Evolutionary conservation across 495 filamentous ascomycete genomes (phyloP).

Genomic region (Trypethelium eluteriae): DNA sequence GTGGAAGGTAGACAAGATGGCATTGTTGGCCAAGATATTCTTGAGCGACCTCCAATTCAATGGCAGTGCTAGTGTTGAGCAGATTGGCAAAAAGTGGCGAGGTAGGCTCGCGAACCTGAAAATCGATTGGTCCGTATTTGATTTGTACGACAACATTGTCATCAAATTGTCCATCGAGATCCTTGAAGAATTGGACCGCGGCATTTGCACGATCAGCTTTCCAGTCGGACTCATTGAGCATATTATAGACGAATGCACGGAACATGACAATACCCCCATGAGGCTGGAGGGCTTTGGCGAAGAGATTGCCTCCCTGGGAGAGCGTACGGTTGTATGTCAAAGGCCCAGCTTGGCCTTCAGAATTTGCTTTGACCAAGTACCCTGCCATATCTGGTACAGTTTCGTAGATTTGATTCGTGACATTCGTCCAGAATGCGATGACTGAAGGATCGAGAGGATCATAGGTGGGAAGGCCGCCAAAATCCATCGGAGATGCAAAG

Average conservation of each 20-base stretch:
- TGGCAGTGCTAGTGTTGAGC: constrained; percentile 48
- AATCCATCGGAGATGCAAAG: constrained; percentile 55
- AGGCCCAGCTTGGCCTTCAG: constrained; percentile 66
- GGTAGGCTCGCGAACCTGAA: constrained; percentile 62
- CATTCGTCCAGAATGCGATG: constrained; percentile 53
- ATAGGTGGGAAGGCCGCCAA: constrained; percentile 52
- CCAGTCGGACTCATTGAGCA: constrained; percentile 52
- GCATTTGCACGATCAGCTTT: constrained; percentile 62
- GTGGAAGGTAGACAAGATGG: constrained; percentile 59
- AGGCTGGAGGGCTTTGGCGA: constrained; percentile 50
- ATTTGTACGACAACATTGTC: constrained; percentile 66
- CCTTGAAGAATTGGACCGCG: constrained; percentile 58
- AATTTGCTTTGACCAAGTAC: constrained; percentile 65
- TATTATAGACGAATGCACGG: constrained; percentile 66
- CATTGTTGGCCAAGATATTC: constrained; percentile 68
- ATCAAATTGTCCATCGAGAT: constrained; percentile 57
- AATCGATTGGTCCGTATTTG: constrained; percentile 69
- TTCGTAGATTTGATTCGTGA: constrained; percentile 51
- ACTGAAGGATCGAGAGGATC: constrained; percentile 57
- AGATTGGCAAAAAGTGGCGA: constrained; percentile 65
- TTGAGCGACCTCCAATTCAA: constrained; percentile 60
- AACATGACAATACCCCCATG: constrained; percentile 65
- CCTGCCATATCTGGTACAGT: constrained; percentile 60
- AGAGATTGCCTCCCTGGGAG: constrained; percentile 61
- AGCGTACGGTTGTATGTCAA: constrained; percentile 63